Percentiles rank a stretch among this genome's conserved stretches.
Evolutionary conservation across 2,329 filamentous ascomycete genomes (phyloP).

Genomic region (Verticillium isaacii): DNA sequence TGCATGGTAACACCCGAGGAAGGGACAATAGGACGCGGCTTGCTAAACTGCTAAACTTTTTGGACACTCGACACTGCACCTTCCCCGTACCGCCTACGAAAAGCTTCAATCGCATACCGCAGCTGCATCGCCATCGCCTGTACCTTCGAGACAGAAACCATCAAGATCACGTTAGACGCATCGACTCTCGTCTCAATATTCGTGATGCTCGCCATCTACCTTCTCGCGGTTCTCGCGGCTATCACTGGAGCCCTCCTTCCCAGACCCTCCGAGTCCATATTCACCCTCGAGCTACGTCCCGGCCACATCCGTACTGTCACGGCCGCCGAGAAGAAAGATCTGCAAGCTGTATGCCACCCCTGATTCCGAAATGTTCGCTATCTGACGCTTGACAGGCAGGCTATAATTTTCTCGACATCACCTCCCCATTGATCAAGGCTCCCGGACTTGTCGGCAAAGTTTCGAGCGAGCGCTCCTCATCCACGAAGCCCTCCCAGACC

Average conservation of each 20-base stretch:
- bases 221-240: background rate
- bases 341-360: conserved; percentile 63
- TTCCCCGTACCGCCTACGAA: too few species aligned
- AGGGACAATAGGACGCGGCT: too few species aligned
- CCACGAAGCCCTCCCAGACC: conserved; percentile 59
- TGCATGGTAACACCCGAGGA: too few species aligned
- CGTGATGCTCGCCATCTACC: background rate
- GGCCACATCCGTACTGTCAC: conserved; percentile 83
- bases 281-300: conserved; percentile 78
- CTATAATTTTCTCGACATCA: conserved; percentile 91
- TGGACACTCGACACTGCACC: too few species aligned
- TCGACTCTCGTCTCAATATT: background rate
- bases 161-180: too few species aligned
- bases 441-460: conserved; percentile 25
- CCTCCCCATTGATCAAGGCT: conserved; percentile 64
- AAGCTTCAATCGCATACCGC: too few species aligned
- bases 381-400: conserved; percentile 33
- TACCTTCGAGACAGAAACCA: too few species aligned
- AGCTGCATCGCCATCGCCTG: too few species aligned
- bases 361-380: background rate
- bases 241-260: background rate
- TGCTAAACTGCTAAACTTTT: too few species aligned
- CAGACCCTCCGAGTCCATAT: conserved; percentile 41
- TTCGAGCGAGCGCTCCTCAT: conserved; percentile 53
- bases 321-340: conserved; percentile 90